A percentile compares a stretch with the other conserved stretches of the same genome.
phyloP scores from a whole-genome alignment of 2,329 filamentous ascomycete genomes.

The Epichloe brachyelytri region DNA sequence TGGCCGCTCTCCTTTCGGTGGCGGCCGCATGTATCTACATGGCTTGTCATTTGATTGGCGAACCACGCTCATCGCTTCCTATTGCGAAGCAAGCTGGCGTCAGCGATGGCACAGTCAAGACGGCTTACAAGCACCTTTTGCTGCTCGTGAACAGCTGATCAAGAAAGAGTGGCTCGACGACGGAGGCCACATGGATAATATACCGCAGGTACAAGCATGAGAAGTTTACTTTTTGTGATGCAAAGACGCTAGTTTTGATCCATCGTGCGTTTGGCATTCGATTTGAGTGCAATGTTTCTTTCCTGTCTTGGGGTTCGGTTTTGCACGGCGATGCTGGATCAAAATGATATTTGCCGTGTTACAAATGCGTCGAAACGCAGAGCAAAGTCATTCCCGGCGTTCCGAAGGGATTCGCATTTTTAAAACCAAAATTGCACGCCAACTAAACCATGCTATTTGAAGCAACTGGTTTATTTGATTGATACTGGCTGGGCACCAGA shows the following conservation, averaged over 20 bases:
- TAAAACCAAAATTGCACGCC: background rate
- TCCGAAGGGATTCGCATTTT: background rate
- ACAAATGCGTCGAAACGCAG: background rate
- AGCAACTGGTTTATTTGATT: background rate
- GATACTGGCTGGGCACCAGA: background rate
- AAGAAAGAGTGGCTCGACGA: conserved; percentile 61
- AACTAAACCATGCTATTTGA: background rate
- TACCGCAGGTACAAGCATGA: conserved; percentile 40
- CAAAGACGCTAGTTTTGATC: background rate
- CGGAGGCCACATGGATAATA: conserved; percentile 56
- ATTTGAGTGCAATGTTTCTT: background rate
- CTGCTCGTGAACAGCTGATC: conserved; percentile 60
- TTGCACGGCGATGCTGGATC: background rate
- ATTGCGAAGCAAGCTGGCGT: conserved; percentile 78
- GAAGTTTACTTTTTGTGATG: background rate
- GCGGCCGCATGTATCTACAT: conserved; percentile 96
- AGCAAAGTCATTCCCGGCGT: background rate
- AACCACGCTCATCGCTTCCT: conserved; percentile 68
- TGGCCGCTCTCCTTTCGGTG: conserved; percentile 85
- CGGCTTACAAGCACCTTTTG: conserved; percentile 80
- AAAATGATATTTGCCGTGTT: background rate
- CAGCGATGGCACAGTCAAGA: conserved; percentile 93
- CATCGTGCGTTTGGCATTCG: background rate
- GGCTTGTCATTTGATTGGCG: conserved; percentile 74
- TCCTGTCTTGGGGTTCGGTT: background rate